These are phyloP conservation scores for Leccinum fallax DNA, from an alignment of 1,284 basidiomycete species.

Conservation along the genomic window DNA sequence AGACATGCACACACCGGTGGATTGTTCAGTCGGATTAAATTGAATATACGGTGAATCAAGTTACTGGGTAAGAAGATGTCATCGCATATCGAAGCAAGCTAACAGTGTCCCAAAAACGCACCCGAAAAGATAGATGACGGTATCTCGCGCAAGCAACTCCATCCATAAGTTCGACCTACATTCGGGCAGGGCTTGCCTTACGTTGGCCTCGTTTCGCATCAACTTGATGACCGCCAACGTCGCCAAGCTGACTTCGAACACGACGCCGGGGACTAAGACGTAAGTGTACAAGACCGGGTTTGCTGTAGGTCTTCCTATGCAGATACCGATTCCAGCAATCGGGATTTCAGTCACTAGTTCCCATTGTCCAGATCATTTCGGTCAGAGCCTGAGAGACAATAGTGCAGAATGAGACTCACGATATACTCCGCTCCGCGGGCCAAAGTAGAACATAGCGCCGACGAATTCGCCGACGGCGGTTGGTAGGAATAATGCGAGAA, in stretches of 20 bases:
- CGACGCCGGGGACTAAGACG: constrained; percentile 1
- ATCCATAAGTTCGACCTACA: constrained; percentile 2
- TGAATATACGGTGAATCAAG: neutral
- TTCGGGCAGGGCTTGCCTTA: neutral
- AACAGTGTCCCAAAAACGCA: neutral
- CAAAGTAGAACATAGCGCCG: neutral
- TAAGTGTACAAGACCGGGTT: constrained; percentile 2
- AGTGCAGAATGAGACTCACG: neutral
- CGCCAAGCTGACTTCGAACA: constrained; percentile 8
- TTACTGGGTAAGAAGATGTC: neutral
- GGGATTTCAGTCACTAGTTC: neutral
- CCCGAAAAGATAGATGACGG: constrained; percentile 10
- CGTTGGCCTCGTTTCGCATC: neutral
- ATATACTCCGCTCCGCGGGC: constrained; percentile 5
- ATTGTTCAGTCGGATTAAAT: neutral
- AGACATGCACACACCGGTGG: constrained; percentile 3
- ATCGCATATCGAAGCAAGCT: neutral
- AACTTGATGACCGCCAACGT: constrained; percentile 2
- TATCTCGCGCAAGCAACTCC: constrained; percentile 7
- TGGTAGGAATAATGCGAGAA: constrained; percentile 8
- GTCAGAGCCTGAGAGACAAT: neutral
- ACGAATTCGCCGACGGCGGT: constrained; percentile 1
- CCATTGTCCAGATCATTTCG: neutral
- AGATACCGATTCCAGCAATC: neutral
- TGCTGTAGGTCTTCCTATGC: neutral